Base-by-base conservation (phyloP, 1,284 basidiomycete genomes). In the Rhodotorula sp. region DNA sequence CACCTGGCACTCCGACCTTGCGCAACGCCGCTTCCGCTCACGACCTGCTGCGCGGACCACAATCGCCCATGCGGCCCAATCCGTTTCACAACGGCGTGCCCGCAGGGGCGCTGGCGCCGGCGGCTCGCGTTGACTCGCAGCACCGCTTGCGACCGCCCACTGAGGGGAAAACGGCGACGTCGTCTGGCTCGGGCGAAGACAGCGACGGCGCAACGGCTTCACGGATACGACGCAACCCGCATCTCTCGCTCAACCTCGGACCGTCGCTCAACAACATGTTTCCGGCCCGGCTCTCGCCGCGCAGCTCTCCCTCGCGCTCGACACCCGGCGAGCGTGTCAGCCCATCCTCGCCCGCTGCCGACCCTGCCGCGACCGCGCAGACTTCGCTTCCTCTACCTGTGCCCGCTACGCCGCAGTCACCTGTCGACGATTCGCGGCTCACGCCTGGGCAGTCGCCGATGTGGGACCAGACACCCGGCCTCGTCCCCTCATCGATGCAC, bases 401-500 rank as follows among this genome's bases (percentile, higher is more conserved):
- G 3, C 64, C 64, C 27, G 25, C 61, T 5, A 14, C 45, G 7
- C 27, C 52, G 1, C 7, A 41, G 13, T 64, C 62, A n/a, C 41
- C 66, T 2, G 27, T 48, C n/a, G 49, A 68, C 4, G 68, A 73
- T 25, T 71, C 77, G 8, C 60, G 69, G 1, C 64, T 77, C 46
- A 72, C 75, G 1, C 74, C 78, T 0, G 72, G 70, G 2, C 72
- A 74, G 48, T 74, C 77, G 23, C 76, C 77, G 1, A 69, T 74
- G 55, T 79, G 78, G 78, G 78, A 74, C 53, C 58, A 62, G 12
- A 79, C 78, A 19, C 78, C 78, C 1, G 77, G 68, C 4, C 71
- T 77, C 54, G 74, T 79, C 3, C 77, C 77, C 1, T 61, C 55
- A 12, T 68, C 73, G 23, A 57, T 71, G 8, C 61, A 52, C 44